Evolutionary conservation across 345 rosid species (phyloP), one percentile per base, ranked within the genome.

Genomic region (Aurinia saxatilis): DNA sequence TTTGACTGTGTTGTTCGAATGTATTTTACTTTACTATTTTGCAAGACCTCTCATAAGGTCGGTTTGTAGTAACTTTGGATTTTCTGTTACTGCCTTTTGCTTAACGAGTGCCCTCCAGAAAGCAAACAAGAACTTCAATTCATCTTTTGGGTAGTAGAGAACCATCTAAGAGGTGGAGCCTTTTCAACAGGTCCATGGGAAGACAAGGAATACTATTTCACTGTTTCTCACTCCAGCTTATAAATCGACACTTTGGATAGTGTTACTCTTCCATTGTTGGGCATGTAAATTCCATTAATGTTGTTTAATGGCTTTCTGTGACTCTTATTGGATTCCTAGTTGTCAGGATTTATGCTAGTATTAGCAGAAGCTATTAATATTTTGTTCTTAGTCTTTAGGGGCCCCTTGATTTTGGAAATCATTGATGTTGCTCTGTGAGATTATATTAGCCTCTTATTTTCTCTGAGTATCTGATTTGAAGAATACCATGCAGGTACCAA

Each of bases 401-500:
- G 11, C 33, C 12, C 10, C n/a, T 14, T 37, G 37, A 5, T 33
- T 54, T 17, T 47, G 23, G 34, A 30, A 38, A 48, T 30, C 52
- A 16, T 40, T 7, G 14, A 51, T 61, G 52, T 31, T 39, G 29
- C 38, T 47, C 17, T 41, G 25, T 34, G 41, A 39, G 27, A 52
- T 30, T 13, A 57, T 40, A 9, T 50, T 41, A 31, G 46, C 40
- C 30, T 11, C 5, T 27, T 23, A 3, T 55, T 59, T 42, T 25
- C 29, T 46, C 38, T 52, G 50, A 34, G 54, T 54, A 66, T 79
- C 83, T 87, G 65, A 87, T 77, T 21, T 66, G 65, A 60, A 69
- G 46, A 77, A 48, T 73, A 58, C 67, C 57, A 74, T 82, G 88
- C 99, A 93, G 99, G 96, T 90, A 68, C 96, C 99, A 48, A 87